Base-by-base conservation (phyloP, 148 eudicot species). In the Oxyria digyna region DNA sequence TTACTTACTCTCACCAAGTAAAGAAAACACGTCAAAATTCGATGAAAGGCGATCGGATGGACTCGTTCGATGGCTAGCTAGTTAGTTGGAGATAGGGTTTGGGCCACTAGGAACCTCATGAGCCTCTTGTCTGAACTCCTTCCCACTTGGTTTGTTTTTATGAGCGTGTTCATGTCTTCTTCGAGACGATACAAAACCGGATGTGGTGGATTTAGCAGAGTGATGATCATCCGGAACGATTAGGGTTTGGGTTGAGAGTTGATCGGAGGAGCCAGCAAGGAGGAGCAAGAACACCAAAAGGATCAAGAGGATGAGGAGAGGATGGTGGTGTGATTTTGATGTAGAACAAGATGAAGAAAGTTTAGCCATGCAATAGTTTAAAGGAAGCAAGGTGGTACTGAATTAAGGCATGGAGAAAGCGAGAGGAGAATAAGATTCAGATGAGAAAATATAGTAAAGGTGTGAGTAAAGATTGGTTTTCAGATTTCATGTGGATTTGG, bases 81-180 rank as follows among this genome's bases (percentile, higher is more conserved):
- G 57, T 14, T 67, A 67, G 48, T 67, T 42, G 15, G 48, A 40
- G 6, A 67, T 67, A 52, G 70, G 70, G 35, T 67, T 67, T 5
- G 70, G 70, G 32, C 70, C 70, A 26, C 70, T 67, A 11, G 70
- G 70, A 40, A 67, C 70, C 48, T 67, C 70, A 6, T 67, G 70
- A 4, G 70, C 70, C 18, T 26, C 48, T 8, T 32, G 52, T 20
- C 2, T 42, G 18, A 67, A 42, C 50, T 42, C 35, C 50, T 42
- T 42, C 7, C 70, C 31, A 0, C 27, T 26, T 10, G 68, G 4
- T 31, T 35, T 35, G 43, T 52, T 35, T 15, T 3, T 35, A 23
- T 50, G 0, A 0, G 21, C 13, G 45, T 24, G 8, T 38, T 38
- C 12, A 12, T 14, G 69, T 3, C 12, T 65, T 3, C 27, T 6